Base-by-base conservation (phyloP, 805 yeast species). In the Dipodascus geniculatus region DNA sequence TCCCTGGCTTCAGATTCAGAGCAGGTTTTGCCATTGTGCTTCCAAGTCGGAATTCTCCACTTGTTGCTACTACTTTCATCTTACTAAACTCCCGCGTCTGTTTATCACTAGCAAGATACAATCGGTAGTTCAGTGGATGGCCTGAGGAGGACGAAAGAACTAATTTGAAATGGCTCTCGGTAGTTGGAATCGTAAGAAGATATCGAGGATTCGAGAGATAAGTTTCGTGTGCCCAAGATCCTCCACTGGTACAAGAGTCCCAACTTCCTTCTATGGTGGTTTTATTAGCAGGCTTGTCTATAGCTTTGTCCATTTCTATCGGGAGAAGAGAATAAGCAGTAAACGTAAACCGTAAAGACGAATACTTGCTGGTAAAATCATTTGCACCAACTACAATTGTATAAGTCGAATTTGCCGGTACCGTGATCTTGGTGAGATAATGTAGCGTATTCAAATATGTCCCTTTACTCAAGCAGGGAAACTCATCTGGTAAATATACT, bases 181-280 rank as follows among this genome's bases (percentile, higher is more conserved):
- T 16, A n/a, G 42, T 31, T 3, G 49, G 47, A n/a, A 55, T 59
- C 57, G 49, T 61, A 51, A 75, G 42, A 28, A 63, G 67, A 55
- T 69, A 80, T 57, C 81, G 86, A 0, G 87, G 87, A 57, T 83
- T 83, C 8, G 68, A 60, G 20, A 76, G 61, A 58, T 72, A 83
- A 0, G 75, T 64, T 3, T 74, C 68, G 22, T 68, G 55, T 0
- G 74, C 55, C 79, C 81, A 78, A 58, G 72, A 77, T 0, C 88
- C 87, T 1, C 86, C 87, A 48, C 74, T 64, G 16, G 63, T 65
- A 2, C 62, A 64, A 1, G 65, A 58, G 9, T 65, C 64, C 87
- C 87, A 83, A 23, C 61, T 61, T 19, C 73, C 82, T 1, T 62
- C 55, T 1, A 68, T 24, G 2, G 64, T 60, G 1, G 59, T 53